Base-by-base conservation (phyloP, 148 eudicot genomes). In the Rhododendron mucronatum region DNA sequence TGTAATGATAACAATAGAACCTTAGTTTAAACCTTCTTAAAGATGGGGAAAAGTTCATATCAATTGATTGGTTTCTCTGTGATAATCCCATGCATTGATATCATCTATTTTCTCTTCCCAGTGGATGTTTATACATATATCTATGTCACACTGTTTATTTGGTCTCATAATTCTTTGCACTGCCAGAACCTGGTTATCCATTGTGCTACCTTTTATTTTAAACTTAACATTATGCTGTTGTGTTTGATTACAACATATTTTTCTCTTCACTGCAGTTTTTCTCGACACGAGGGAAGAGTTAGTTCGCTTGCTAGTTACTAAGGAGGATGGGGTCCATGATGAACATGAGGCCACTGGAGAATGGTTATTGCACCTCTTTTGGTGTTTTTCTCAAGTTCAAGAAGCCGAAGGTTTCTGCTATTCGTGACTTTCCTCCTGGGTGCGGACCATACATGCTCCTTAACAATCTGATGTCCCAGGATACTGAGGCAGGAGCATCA, bases 341-440 rank as follows among this genome's bases (percentile, higher is more conserved):
- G 76, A 33, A 14, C 41, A 71, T 8, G 9, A 33, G 45, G 45
- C 86, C 45, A 77, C 78, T 50, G 76, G 85, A 33, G 41, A 5
- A 71, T 71, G 76, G 41, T 33, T 71, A 71, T 71, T 71, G 21
- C 41, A 71, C 76, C 33, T 71, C 76, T 30, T 71, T 30, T 71
- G 76, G 76, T 30, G 76, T 33, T 71, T 1, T 33, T 14, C 92
- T 92, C 5, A 93, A 91, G 83, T 92, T 80, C 85, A 95, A 94
- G 91, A 87, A 89, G 80, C 93, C 91, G 59, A 91, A 87, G 51
- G 89, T 93, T 21, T 91, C 92, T 50, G 91, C 94, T 2, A 78
- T 89, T 67, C 92, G 99, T 67, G 92, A 91, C 87, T 97, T 92
- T 88, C 99, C 99, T 28, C 91, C 90, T 53, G 91, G 93, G 2